Evolutionary conservation across 1,284 basidiomycete genomes (phyloP).

Genomic region (Hemileccinum hortonii): DNA sequence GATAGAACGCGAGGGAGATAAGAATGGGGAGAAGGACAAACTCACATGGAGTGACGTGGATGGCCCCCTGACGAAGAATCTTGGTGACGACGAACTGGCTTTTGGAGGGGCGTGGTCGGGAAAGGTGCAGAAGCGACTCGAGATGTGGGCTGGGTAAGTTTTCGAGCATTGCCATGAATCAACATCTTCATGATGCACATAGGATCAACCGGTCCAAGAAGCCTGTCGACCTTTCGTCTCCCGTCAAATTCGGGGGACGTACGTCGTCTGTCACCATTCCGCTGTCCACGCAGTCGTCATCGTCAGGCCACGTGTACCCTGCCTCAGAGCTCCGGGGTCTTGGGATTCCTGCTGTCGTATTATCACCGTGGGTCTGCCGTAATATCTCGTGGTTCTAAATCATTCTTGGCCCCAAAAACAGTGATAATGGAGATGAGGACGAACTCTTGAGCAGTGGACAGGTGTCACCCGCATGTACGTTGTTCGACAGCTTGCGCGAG

Average conservation of each 20-base stretch:
- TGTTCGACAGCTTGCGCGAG: slow-evolving; percentile 5
- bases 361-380: slow-evolving; percentile 27
- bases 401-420: slow-evolving; percentile 11
- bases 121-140: slow-evolving; percentile 65
- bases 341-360: slow-evolving; percentile 27
- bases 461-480: slow-evolving; percentile 64
- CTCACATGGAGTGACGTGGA: slow-evolving; percentile 35
- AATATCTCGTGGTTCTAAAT: background rate
- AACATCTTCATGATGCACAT: slow-evolving; percentile 9
- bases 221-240: slow-evolving; percentile 29
- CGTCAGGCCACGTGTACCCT: slow-evolving; percentile 32
- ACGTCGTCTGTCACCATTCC: slow-evolving; percentile 32
- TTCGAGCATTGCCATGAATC: background rate
- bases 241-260: slow-evolving; percentile 21
- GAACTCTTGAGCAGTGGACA: slow-evolving; percentile 71
- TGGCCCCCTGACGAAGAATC: slow-evolving; percentile 27
- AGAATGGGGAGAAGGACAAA: slow-evolving; percentile 21
- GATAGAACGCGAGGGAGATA: slow-evolving; percentile 20
- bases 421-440: slow-evolving; percentile 53
- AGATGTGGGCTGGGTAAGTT: slow-evolving; percentile 66
- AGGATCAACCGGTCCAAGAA: slow-evolving; percentile 36
- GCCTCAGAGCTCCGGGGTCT: slow-evolving; percentile 29
- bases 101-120: slow-evolving; percentile 54
- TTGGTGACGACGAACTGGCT: slow-evolving; percentile 34
- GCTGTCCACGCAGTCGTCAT: slow-evolving; percentile 34